phyloP scores from a whole-genome alignment of 345 rosid genomes.

The Eutrema yunnanense region DNA sequence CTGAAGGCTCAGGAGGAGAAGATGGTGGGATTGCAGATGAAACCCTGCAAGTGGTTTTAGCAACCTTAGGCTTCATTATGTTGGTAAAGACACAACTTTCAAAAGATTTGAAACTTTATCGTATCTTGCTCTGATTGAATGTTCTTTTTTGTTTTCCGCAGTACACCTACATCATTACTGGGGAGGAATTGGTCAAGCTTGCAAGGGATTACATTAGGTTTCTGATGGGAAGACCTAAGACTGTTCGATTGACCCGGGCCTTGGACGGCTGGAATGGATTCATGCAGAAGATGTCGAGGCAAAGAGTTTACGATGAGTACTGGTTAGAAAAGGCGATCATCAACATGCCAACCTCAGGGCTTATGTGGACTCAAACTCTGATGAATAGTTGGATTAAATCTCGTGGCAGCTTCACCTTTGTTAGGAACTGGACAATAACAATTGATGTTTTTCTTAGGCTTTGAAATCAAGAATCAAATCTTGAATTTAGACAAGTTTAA shows the following conservation, averaged over 20 bases:
- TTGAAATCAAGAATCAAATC: background rate
- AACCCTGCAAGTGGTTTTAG: conserved; percentile 59
- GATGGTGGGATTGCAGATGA: conserved; percentile 53
- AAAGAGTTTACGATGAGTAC: conserved; percentile 28
- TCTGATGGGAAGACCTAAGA: conserved; percentile 43
- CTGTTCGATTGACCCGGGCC: conserved; percentile 55
- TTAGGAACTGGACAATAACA: conserved; percentile 4
- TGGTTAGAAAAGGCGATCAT: conserved; percentile 53
- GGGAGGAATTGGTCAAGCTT: conserved; percentile 60
- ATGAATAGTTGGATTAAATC: background rate
- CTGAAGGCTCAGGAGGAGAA: conserved; percentile 37
- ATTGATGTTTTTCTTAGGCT: background rate
- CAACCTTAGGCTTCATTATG: conserved; percentile 53
- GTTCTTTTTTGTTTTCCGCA: conserved; percentile 18
- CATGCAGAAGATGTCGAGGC: conserved; percentile 28
- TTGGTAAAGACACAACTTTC: conserved; percentile 36
- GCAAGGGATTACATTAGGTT: conserved; percentile 65
- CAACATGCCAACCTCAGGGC: conserved; percentile 39
- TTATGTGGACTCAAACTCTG: background rate
- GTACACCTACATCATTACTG: conserved; percentile 60
- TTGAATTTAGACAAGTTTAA: background rate
- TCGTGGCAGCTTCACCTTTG: background rate
- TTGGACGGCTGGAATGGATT: conserved; percentile 44
- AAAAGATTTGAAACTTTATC: background rate
- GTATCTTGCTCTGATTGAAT: background rate